phyloP scores from a whole-genome alignment of 139 green algal species.

The Tetraselmis striata region DNA sequence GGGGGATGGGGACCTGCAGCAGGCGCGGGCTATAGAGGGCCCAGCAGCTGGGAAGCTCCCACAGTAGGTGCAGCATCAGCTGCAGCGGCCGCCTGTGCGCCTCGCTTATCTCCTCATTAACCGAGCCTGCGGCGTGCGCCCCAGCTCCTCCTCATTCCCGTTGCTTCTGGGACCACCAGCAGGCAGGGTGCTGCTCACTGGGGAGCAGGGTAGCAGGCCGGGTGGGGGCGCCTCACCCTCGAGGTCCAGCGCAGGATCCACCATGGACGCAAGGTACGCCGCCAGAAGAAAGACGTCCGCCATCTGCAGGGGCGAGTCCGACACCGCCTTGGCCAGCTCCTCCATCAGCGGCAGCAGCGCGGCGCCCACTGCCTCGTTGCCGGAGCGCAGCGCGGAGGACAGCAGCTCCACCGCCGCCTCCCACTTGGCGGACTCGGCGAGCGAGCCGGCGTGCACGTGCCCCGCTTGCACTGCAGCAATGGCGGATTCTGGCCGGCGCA shows the following conservation, averaged over 20 bases:
- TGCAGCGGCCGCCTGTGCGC: background rate
- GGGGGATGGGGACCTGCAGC: too few relatives aligned
- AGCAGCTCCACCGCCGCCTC: background rate
- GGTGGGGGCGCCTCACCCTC: too few relatives aligned
- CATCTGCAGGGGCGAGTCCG: background rate
- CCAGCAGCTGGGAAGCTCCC: background rate
- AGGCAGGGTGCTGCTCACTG: too few relatives aligned
- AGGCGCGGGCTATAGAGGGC: background rate
- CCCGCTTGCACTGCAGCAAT: background rate
- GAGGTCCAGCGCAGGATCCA: background rate
- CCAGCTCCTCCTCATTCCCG: too few relatives aligned
- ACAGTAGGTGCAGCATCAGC: background rate
- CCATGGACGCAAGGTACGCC: background rate
- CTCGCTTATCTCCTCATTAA: background rate
- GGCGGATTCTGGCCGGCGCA: background rate
- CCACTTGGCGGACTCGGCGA: background rate
- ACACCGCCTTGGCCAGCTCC: background rate
- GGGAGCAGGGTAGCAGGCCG: too few relatives aligned
- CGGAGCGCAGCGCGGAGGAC: background rate
- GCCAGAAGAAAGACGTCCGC: background rate
- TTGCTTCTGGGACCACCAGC: too few relatives aligned
- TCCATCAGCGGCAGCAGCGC: background rate
- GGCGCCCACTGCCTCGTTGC: background rate
- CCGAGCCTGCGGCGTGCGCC: background rate
- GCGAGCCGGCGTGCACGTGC: background rate